Evolutionary conservation across 495 filamentous ascomycete genomes (phyloP).

Genomic region (Articulospora tetracladia): DNA sequence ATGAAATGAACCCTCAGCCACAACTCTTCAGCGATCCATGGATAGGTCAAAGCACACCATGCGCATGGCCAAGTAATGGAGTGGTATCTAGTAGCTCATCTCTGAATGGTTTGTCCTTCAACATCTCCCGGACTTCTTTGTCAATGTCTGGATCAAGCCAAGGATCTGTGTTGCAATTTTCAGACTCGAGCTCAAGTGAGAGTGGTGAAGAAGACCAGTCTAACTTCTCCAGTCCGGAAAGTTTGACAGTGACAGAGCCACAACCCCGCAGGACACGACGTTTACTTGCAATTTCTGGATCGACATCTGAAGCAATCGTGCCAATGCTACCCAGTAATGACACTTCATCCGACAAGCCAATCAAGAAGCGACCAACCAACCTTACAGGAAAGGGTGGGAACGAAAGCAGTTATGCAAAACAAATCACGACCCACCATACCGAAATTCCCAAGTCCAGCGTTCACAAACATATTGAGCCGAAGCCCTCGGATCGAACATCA

Average conservation of each 20-base stretch:
- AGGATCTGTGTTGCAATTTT: conserved; percentile 1
- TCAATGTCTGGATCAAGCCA: conserved; percentile 22
- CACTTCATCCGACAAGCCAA: background rate
- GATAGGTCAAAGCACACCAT: background rate
- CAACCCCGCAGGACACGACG: conserved; percentile 9
- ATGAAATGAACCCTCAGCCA: background rate
- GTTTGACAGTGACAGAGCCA: conserved; percentile 3
- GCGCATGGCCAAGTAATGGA: conserved; percentile 11
- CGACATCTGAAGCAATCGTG: background rate
- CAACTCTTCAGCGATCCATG: conserved; percentile 9
- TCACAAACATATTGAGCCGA: conserved; percentile 13
- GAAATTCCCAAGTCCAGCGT: background rate
- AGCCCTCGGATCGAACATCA: background rate
- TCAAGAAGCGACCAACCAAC: conserved; percentile 6
- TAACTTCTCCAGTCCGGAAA: conserved; percentile 11
- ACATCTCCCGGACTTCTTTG: conserved; percentile 6
- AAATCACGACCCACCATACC: background rate
- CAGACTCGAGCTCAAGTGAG: conserved; percentile 6
- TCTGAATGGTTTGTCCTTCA: conserved; percentile 21
- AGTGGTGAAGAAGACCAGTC: conserved; percentile 10
- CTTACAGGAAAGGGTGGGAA: too few species aligned
- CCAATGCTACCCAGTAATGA: conserved; percentile 13
- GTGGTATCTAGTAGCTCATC: conserved; percentile 15
- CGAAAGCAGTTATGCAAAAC: background rate
- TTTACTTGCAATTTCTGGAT: conserved; percentile 10